Conservation (phyloP, 2,329 filamentous ascomycete genomes). For the Clarireedia paspali region DNA sequence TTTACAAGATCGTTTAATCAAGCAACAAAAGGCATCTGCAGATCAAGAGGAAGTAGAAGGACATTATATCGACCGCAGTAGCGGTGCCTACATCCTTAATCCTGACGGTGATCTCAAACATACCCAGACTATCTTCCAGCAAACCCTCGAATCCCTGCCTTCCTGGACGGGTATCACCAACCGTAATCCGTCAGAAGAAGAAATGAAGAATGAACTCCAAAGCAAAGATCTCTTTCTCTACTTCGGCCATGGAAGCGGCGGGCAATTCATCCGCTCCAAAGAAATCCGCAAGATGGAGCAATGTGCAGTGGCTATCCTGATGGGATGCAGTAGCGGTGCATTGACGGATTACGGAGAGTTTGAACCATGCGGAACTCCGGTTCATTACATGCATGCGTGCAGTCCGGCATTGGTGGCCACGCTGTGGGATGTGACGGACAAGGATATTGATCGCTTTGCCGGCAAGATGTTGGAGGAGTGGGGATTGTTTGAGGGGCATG, state of each 20-base stretch:
- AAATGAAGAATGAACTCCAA: constrained; percentile 64
- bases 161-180: constrained; percentile 64
- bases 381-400: constrained; percentile 87
- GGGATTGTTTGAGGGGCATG: constrained; percentile 51
- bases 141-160: constrained; percentile 55
- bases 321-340: constrained; percentile 86
- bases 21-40: constrained; percentile 15
- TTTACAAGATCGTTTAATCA: constrained; percentile 65
- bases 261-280: constrained; percentile 84
- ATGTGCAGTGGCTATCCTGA: constrained; percentile 78
- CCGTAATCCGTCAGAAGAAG: constrained; percentile 64
- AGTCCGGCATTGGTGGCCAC: constrained; percentile 83
- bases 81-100: constrained; percentile 78
- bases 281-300: constrained; percentile 71
- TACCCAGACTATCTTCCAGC: constrained; percentile 69
- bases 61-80: constrained; percentile 46
- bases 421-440: constrained; percentile 96
- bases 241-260: constrained; percentile 92
- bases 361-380: constrained; percentile 82
- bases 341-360: constrained; percentile 78
- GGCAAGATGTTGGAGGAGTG: constrained; percentile 73
- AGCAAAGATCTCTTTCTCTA: constrained; percentile 72
- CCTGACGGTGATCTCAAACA: constrained; percentile 75
- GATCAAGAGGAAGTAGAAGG: constrained; percentile 30
- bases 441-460: constrained; percentile 91